phyloP scores from a whole-genome alignment of 208 protist genomes.

The Crithidia bombi region DNA sequence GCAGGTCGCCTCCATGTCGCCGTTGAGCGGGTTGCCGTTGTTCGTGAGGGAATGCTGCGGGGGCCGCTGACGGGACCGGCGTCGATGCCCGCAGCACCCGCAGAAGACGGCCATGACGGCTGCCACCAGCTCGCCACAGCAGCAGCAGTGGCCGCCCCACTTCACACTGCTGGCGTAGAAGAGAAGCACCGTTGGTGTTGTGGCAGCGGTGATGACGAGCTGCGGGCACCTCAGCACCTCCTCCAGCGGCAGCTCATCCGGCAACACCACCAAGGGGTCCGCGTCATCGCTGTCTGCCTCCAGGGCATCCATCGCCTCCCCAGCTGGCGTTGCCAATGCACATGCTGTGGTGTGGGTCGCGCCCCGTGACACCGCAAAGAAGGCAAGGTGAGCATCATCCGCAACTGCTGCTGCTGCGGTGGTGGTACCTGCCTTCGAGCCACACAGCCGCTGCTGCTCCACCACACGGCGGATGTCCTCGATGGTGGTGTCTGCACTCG shows the following conservation, averaged over 20 bases:
- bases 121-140: constrained; percentile 9
- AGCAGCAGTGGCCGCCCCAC: constrained; percentile 13
- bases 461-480: constrained; percentile 11
- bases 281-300: not conserved
- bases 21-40: constrained; percentile 19
- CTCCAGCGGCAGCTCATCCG: constrained; percentile 6
- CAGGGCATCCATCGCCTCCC: not conserved
- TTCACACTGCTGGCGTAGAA: constrained; percentile 11
- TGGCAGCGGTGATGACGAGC: not conserved
- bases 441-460: constrained; percentile 5
- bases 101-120: constrained; percentile 9
- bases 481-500: not conserved
- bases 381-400: not conserved
- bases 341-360: not conserved
- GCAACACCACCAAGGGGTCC: constrained; percentile 18
- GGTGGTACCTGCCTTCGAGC: not conserved
- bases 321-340: not conserved
- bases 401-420: not conserved
- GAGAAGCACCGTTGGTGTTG: constrained; percentile 11
- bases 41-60: not conserved
- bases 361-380: constrained; percentile 10
- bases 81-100: constrained; percentile 12
- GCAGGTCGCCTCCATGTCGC: not conserved
- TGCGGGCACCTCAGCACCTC: constrained; percentile 12
- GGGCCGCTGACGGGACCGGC: not conserved